These are phyloP conservation scores for Hyaloscypha bicolor DNA, from an alignment of 495 filamentous ascomycete species.

Conservation along the genomic window DNA sequence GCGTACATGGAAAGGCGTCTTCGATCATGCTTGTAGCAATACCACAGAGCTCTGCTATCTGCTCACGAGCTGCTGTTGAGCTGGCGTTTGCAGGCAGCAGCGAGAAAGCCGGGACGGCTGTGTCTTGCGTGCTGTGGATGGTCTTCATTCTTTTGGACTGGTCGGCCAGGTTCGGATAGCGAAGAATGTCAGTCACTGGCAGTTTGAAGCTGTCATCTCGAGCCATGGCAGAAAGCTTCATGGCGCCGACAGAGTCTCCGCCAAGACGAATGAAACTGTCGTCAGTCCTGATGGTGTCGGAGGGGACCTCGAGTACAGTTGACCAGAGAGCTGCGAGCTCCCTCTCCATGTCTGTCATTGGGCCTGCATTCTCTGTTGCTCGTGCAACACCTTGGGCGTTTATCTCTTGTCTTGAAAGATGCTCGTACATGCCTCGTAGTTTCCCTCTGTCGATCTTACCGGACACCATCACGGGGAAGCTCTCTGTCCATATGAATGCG, in stretches of 20 bases:
- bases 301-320: conserved; percentile 6
- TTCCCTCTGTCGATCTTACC: too few species aligned
- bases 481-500: too few species aligned
- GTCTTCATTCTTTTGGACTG: too few species aligned
- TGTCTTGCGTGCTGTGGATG: too few species aligned
- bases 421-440: too few species aligned
- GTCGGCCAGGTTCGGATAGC: background rate
- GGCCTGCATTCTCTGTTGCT: background rate
- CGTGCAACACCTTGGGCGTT: too few species aligned
- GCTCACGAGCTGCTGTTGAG: too few species aligned
- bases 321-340: background rate
- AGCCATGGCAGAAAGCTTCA: conserved; percentile 65
- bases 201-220: conserved; percentile 53
- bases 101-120: too few species aligned
- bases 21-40: conserved; percentile 46
- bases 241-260: conserved; percentile 70
- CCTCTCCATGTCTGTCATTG: conserved; percentile 19
- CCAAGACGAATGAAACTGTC: conserved; percentile 66
- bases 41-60: conserved; percentile 5
- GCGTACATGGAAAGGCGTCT: conserved; percentile 70
- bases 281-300: conserved; percentile 46
- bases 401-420: too few species aligned
- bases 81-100: too few species aligned
- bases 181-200: conserved; percentile 57
- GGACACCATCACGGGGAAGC: too few species aligned